Evolutionary conservation across 768 basidiomycete genomes (phyloP).

Genomic region (Mycena alexandri): DNA sequence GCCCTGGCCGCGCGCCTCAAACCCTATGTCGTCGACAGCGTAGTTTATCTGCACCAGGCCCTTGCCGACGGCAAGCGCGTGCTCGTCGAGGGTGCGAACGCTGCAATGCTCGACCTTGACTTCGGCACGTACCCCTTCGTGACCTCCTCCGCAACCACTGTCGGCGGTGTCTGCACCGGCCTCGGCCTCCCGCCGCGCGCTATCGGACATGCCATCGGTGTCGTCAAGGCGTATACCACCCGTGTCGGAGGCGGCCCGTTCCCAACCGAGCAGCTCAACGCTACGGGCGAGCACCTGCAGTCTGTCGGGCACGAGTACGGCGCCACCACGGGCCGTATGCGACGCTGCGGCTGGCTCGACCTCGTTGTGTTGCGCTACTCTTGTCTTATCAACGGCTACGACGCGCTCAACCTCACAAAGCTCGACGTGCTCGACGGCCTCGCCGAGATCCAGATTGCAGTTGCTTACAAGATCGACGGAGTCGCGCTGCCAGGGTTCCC

Average conservation of each 20-base stretch:
- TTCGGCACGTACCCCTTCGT: slow-evolving; percentile 99
- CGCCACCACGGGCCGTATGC: slow-evolving; percentile 90
- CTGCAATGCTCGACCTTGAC: slow-evolving; percentile 98
- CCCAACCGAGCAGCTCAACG: slow-evolving; percentile 95
- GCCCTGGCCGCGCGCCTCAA: slow-evolving; percentile 84
- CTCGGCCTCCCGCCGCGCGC: slow-evolving; percentile 94
- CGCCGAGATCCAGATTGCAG: slow-evolving; percentile 88
- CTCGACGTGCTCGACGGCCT: slow-evolving; percentile 92
- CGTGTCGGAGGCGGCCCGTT: slow-evolving; percentile 99
- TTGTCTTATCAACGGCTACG: slow-evolving; percentile 95
- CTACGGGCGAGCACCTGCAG: slow-evolving; percentile 89
- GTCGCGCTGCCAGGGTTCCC: slow-evolving; percentile 88
- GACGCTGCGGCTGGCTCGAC: slow-evolving; percentile 98
- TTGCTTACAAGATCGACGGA: slow-evolving; percentile 84
- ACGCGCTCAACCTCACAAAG: slow-evolving; percentile 93
- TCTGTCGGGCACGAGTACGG: slow-evolving; percentile 95
- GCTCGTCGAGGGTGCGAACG: slow-evolving; percentile 97
- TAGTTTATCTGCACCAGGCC: slow-evolving; percentile 86
- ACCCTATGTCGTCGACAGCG: slow-evolving; percentile 92
- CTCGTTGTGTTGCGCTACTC: slow-evolving; percentile 96
- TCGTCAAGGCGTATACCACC: slow-evolving; percentile 98
- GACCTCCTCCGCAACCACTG: slow-evolving; percentile 92
- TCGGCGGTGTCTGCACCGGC: slow-evolving; percentile 97
- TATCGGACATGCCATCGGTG: slow-evolving; percentile 90
- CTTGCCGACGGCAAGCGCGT: slow-evolving; percentile 81